Evolutionary conservation across 1,284 basidiomycete species (phyloP).

Genomic region (Austropuccinia psidii): DNA sequence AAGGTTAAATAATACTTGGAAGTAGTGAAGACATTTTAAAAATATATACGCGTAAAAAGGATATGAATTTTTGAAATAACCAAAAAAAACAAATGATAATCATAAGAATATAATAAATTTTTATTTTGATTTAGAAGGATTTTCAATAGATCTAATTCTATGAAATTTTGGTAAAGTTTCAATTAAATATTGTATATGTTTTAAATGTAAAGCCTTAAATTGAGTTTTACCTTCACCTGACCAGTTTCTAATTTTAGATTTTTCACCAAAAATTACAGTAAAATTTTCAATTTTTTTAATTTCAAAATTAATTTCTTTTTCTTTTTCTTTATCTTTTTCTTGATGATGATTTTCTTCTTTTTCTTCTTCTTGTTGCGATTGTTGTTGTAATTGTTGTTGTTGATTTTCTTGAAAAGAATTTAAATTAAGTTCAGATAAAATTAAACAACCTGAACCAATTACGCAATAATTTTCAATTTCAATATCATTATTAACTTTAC

Average conservation of each 20-base stretch:
- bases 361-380: background rate
- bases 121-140: background rate
- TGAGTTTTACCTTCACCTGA: slow-evolving; percentile 28
- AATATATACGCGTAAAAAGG: too few relatives aligned
- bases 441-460: slow-evolving; percentile 14
- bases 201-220: slow-evolving; percentile 17
- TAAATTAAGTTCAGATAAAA: slow-evolving; percentile 3
- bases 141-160: background rate
- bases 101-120: too few relatives aligned
- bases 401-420: background rate
- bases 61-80: too few relatives aligned
- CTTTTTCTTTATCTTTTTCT: background rate
- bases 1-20: too few relatives aligned
- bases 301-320: background rate
- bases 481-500: slow-evolving; percentile 9
- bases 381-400: background rate
- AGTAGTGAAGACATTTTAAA: too few relatives aligned
- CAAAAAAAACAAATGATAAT: too few relatives aligned
- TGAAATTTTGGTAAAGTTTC: slow-evolving; percentile 36
- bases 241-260: background rate
- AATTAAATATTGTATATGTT: slow-evolving; percentile 21
- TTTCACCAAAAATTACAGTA: slow-evolving; percentile 22
- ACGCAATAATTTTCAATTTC: slow-evolving; percentile 6
- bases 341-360: background rate
- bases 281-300: background rate